Evolutionary conservation across 768 basidiomycete species (phyloP), one percentile per base, ranked within the genome.

Genomic region (Chlorophyllum brunneum): DNA sequence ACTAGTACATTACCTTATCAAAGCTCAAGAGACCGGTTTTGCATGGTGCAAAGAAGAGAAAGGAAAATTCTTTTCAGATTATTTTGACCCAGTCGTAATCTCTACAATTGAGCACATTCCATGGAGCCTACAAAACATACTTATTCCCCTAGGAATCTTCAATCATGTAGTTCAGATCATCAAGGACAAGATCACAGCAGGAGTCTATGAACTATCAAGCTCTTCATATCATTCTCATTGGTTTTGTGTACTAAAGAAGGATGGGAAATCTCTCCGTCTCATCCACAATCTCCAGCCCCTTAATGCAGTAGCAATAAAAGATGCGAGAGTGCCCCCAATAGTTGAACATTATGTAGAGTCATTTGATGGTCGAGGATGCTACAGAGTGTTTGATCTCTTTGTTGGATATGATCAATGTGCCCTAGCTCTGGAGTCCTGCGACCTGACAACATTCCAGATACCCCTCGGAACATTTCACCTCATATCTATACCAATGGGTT

Each of bases 181-280:
- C n/a, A n/a, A n/a, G n/a, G n/a, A n/a, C n/a, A n/a, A n/a, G n/a
- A n/a, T n/a, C n/a, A n/a, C n/a, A n/a, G n/a, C n/a, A n/a, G n/a
- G n/a, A n/a, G 65, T 74, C 0, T 76, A 75, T 44, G 68, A 79
- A 56, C 67, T 63, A 0, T 72, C 67, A 0, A 65, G 72, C 29
- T 65, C 65, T 0, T 71, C 71, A 0, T 79, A 78, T 31, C 56
- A 67, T 0, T 73, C 71, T 0, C 48, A 63, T 6, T 75, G 70
- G 73, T 79, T 75, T 42, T 71, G 66, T 24, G 66, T 75, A 0
- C 15, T 61, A 4, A 74, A 74, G 60, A 72, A 73, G 48, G 67
- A 73, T 46, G 63, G 70, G 0, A 66, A 67, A 33, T 61, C 58
- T 0, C 56, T 76, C 0, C 54, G 63, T 0, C 36, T 72, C 0